Conservation (phyloP, 2,329 filamentous ascomycete species). For the Fusarium nygamai region DNA sequence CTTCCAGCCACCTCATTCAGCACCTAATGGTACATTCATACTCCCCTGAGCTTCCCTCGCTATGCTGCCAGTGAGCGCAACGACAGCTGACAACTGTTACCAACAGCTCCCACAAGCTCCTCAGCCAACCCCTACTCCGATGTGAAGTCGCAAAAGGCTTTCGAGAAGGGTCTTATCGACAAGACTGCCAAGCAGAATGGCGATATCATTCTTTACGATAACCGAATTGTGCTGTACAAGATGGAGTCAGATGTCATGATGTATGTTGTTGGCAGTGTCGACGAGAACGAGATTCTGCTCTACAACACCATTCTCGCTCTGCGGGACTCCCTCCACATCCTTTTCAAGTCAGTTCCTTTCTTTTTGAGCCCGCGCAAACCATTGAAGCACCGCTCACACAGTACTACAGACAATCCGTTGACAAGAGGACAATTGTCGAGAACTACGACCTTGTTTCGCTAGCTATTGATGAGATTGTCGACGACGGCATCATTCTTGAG, state of each 20-base stretch:
- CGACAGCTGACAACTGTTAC: slow-evolving; percentile 40
- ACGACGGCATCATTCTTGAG: slow-evolving; percentile 96
- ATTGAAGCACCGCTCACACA: slow-evolving; percentile 6
- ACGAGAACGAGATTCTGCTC: slow-evolving; percentile 96
- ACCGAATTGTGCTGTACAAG: slow-evolving; percentile 96
- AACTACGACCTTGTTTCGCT: slow-evolving; percentile 97
- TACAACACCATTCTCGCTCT: slow-evolving; percentile 95
- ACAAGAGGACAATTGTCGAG: slow-evolving; percentile 97
- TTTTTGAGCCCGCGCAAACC: not conserved
- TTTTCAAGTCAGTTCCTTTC: slow-evolving; percentile 78
- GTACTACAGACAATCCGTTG: slow-evolving; percentile 81
- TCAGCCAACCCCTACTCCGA: slow-evolving; percentile 82
- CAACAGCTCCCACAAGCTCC: slow-evolving; percentile 55
- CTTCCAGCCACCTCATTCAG: slow-evolving; percentile 73
- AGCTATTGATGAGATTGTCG: slow-evolving; percentile 93
- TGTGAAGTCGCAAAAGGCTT: slow-evolving; percentile 92
- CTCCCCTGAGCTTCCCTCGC: slow-evolving; percentile 29
- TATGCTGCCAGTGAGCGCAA: slow-evolving; percentile 37
- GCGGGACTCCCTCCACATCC: slow-evolving; percentile 86
- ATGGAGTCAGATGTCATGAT: slow-evolving; percentile 96
- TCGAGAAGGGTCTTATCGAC: slow-evolving; percentile 94
- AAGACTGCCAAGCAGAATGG: slow-evolving; percentile 96
- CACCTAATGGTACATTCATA: slow-evolving; percentile 48
- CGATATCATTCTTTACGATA: slow-evolving; percentile 98
- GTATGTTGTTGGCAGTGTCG: slow-evolving; percentile 89